A percentile compares a stretch with the other conserved stretches of the same genome.
phyloP scores from a whole-genome alignment of 768 basidiomycete genomes.

The Macrocybe gigantea region DNA sequence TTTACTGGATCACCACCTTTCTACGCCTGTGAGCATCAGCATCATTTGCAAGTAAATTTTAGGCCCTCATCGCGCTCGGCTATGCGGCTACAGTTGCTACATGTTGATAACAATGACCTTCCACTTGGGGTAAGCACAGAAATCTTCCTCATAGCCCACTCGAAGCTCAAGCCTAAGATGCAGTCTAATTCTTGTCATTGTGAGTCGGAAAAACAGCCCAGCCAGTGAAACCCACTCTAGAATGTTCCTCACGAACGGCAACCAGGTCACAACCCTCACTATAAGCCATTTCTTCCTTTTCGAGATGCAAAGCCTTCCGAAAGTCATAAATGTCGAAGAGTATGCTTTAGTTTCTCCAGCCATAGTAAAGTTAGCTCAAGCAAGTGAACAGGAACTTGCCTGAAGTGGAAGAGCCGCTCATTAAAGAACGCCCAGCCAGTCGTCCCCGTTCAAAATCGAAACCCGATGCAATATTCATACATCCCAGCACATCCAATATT shows the following conservation, averaged over 20 bases:
- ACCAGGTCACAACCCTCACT: conserved; percentile 51
- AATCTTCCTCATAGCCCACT: not conserved
- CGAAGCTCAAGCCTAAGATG: not conserved
- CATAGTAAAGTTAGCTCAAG: too few species aligned
- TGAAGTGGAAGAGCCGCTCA: conserved; percentile 10
- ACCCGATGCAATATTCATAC: conserved; percentile 56
- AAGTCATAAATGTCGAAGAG: not conserved
- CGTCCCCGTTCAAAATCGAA: conserved; percentile 47
- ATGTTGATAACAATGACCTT: conserved; percentile 75
- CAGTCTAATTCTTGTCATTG: conserved; percentile 47
- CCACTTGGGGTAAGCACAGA: conserved; percentile 51
- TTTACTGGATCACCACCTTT: conserved; percentile 55
- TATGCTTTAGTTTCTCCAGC: too few species aligned
- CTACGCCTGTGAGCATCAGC: conserved; percentile 50
- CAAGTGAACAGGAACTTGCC: too few species aligned
- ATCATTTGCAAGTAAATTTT: not conserved
- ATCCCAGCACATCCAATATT: conserved; percentile 56
- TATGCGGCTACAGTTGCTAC: conserved; percentile 44
- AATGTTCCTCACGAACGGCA: too few species aligned
- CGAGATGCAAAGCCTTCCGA: conserved; percentile 24
- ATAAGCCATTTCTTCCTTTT: conserved; percentile 49
- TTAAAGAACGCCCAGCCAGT: conserved; percentile 15
- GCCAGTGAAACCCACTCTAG: not conserved
- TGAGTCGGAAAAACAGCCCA: conserved; percentile 19
- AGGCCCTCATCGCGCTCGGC: not conserved